Percentiles rank a stretch among this genome's conserved stretches.
Evolutionary conservation across 2,329 filamentous ascomycete genomes (phyloP).

Genomic region (Fusarium robinianum): DNA sequence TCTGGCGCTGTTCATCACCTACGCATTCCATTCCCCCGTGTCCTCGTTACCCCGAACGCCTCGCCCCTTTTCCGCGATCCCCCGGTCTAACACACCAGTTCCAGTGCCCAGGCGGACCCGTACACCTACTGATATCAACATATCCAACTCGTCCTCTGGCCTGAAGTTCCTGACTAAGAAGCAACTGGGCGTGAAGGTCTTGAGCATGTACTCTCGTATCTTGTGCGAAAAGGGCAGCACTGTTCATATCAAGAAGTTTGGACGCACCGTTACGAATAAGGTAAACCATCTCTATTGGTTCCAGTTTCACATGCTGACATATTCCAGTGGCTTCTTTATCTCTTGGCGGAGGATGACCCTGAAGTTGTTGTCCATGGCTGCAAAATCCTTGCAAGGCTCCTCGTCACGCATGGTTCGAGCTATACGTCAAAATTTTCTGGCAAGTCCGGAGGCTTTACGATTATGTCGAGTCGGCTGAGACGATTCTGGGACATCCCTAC

Average conservation of each 20-base stretch:
- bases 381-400: slow-evolving; percentile 80
- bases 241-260: slow-evolving; percentile 80
- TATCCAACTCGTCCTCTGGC: slow-evolving; percentile 37
- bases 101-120: slow-evolving; percentile 44
- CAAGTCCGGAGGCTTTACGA: slow-evolving; percentile 85
- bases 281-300: slow-evolving; percentile 47
- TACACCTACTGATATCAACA: slow-evolving; percentile 43
- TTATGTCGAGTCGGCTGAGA: slow-evolving; percentile 81
- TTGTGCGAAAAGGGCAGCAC: slow-evolving; percentile 74
- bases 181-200: slow-evolving; percentile 73
- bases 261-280: slow-evolving; percentile 93
- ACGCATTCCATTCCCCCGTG: slow-evolving; percentile 71
- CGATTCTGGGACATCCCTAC: slow-evolving; percentile 86
- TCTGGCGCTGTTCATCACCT: slow-evolving; percentile 90
- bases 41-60: slow-evolving; percentile 57
- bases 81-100: slow-evolving; percentile 48
- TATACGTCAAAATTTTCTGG: slow-evolving; percentile 84
- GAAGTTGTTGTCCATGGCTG: slow-evolving; percentile 80
- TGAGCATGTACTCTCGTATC: slow-evolving; percentile 77
- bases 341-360: slow-evolving; percentile 83
- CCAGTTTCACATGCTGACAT: slow-evolving; percentile 16
- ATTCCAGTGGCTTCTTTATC: slow-evolving; percentile 81
- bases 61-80: slow-evolving; percentile 47
- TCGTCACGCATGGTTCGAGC: slow-evolving; percentile 78
- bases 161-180: slow-evolving; percentile 60